A percentile compares a stretch with the other conserved stretches of the same genome.
Evolutionary conservation across 495 filamentous ascomycete genomes (phyloP).

Genomic region (Achaetomiella virescens): DNA sequence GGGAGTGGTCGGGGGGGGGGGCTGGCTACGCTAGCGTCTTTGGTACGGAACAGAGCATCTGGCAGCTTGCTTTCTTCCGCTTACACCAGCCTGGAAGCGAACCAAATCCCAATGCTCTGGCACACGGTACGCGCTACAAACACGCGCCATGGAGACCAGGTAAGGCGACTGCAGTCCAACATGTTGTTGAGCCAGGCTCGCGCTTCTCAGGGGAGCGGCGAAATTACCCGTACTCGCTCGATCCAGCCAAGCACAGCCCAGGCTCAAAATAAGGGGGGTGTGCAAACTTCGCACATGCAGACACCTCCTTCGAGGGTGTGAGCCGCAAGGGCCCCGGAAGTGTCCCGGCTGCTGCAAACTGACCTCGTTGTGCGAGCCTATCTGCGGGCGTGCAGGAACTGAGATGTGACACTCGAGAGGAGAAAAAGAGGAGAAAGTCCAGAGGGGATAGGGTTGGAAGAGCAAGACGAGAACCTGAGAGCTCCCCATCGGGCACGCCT

Average conservation of each 20-base stretch:
- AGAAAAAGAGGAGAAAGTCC: neutral
- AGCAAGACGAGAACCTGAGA: conserved; percentile 9
- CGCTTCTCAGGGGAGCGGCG: conserved; percentile 6
- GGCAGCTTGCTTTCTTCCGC: neutral
- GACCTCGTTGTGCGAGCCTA: conserved; percentile 8
- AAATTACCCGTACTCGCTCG: conserved; percentile 11
- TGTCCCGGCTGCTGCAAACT: conserved; percentile 7
- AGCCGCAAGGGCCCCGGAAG: conserved; percentile 6
- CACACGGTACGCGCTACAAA: neutral
- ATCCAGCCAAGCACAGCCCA: conserved; percentile 1
- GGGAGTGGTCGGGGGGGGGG: conserved; percentile 9
- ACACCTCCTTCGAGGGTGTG: too few species aligned
- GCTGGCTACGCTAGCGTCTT: neutral
- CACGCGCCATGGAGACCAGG: neutral
- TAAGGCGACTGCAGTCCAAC: too few species aligned
- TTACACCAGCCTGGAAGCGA: neutral
- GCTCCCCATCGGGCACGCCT: neutral
- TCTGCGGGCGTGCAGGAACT: conserved; percentile 4
- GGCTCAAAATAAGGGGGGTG: neutral
- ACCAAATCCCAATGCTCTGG: neutral
- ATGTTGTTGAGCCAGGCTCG: neutral
- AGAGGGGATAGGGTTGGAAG: neutral
- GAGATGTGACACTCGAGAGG: conserved; percentile 8
- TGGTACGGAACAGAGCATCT: neutral
- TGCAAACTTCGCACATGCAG: neutral